Base-by-base conservation (phyloP, 2,329 filamentous ascomycete species). In the Boeremia exigua region DNA sequence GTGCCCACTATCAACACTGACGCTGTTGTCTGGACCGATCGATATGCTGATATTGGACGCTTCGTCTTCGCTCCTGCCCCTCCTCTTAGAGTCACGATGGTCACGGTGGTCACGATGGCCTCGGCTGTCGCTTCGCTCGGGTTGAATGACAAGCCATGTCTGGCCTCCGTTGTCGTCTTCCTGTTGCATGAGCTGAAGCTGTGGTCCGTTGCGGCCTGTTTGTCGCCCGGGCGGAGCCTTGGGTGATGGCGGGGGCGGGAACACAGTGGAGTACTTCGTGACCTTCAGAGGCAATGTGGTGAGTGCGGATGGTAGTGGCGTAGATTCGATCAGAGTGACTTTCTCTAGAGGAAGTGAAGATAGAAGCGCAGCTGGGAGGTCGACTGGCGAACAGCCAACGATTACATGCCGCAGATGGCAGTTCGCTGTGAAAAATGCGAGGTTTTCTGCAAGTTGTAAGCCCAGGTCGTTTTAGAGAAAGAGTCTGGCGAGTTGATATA, bases 71-170 rank as follows among this genome's bases (percentile, higher is more conserved):
- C 63, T 64, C 8, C 54, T 54, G 6, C 61, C 62, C 49, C 69
- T 54, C 44, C 63, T 59, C 38, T 53, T 49, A 8, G 50, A 37
- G 27, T 45, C 67, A 58, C 48, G 63, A 45, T 30, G 62, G 9
- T 58, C 62, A 42, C 73, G 71, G n/a, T 66, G 69, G 50, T 72
- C 72, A 25, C 67, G 63, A 45, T 30, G 62, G 9, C 58, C 62
- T 43, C 73, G 71, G n/a, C 66, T 70, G 50, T 72, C 72, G 27
- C 67, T 72, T 30, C 73, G 59, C 57, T 73, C 73, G 1, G 72
- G 72, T 34, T 72, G 67, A 44, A 75, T 75, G 3, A 75, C 73
- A 8, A 75, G 62, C 73, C 73, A 75, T 4, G 73, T 75, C 8
- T 68, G 61, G 3, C 72, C 72, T 3, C 72, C 71, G 2, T 65